Evolutionary conservation across 2,329 filamentous ascomycete genomes (phyloP).

Genomic region (Mollisiaceae sp.): DNA sequence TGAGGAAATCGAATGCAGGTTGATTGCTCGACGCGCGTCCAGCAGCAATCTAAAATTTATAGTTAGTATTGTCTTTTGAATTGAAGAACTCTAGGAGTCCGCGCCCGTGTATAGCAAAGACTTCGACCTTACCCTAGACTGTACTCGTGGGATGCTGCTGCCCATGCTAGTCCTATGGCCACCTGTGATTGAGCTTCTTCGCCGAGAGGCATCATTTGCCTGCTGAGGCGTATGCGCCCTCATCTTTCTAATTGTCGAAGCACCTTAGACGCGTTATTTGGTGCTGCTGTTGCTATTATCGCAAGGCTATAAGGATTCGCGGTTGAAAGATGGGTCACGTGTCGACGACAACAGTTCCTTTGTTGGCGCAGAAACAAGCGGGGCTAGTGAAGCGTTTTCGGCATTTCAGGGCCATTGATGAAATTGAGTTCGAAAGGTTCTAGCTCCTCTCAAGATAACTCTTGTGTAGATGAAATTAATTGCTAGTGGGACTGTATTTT

Average conservation of each 20-base stretch:
- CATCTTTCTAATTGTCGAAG: slow-evolving; percentile 29
- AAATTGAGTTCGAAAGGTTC: no score
- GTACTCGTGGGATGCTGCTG: slow-evolving; percentile 38
- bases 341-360: slow-evolving; percentile 23
- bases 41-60: slow-evolving; percentile 45
- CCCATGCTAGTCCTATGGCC: slow-evolving; percentile 38
- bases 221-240: slow-evolving; percentile 40
- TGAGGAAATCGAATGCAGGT: slow-evolving; percentile 64
- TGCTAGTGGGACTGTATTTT: no score
- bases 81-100: not conserved
- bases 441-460: no score
- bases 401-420: not conserved
- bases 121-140: slow-evolving; percentile 39
- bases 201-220: slow-evolving; percentile 31
- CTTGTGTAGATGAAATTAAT: no score
- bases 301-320: slow-evolving; percentile 18
- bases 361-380: slow-evolving; percentile 27
- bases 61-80: slow-evolving; percentile 9
- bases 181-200: slow-evolving; percentile 34
- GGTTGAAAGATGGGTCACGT: slow-evolving; percentile 15
- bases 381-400: slow-evolving; percentile 3
- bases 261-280: slow-evolving; percentile 19
- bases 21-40: slow-evolving; percentile 54
- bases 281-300: slow-evolving; percentile 25
- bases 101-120: not conserved